Percentiles rank a stretch among this genome's conserved stretches.
Conservation (phyloP, 163 green algal species). For the Scenedesmus sp. region DNA sequence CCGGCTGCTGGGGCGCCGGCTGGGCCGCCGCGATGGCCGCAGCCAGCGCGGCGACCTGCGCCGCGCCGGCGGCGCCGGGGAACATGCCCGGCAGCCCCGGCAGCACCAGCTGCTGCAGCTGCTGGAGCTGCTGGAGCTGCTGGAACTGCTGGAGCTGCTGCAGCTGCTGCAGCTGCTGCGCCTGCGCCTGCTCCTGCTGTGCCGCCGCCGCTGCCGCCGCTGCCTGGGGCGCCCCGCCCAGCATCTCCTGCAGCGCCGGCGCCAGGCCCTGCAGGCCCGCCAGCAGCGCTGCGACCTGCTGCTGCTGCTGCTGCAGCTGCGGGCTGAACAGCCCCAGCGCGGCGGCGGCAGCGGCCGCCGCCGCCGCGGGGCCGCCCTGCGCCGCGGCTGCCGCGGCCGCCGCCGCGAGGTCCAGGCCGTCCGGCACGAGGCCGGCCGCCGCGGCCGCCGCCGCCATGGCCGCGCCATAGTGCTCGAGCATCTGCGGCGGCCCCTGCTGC, state of each 20-base stretch:
- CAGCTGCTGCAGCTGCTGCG: constrained; percentile 26
- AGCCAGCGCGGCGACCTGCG: no score
- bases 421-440: constrained; percentile 12
- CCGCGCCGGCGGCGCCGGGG: no score
- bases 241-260: not conserved
- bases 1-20: no score
- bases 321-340: constrained; percentile 11
- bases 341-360: constrained; percentile 20
- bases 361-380: constrained; percentile 11
- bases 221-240: not conserved
- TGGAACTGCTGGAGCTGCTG: not conserved
- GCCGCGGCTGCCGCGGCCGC: constrained; percentile 18
- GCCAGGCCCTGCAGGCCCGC: not conserved
- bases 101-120: no score
- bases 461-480: not conserved
- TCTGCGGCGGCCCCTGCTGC: constrained; percentile 4
- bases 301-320: not conserved
- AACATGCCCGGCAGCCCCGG: no score
- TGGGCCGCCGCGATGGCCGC: no score
- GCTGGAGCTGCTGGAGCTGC: not conserved
- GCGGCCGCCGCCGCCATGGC: constrained; percentile 3
- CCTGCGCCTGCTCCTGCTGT: not conserved
- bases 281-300: not conserved
- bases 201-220: not conserved
- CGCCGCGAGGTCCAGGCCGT: constrained; percentile 3